Base-by-base conservation (phyloP, 139 green algal species). In the Chlorella vulgaris region DNA sequence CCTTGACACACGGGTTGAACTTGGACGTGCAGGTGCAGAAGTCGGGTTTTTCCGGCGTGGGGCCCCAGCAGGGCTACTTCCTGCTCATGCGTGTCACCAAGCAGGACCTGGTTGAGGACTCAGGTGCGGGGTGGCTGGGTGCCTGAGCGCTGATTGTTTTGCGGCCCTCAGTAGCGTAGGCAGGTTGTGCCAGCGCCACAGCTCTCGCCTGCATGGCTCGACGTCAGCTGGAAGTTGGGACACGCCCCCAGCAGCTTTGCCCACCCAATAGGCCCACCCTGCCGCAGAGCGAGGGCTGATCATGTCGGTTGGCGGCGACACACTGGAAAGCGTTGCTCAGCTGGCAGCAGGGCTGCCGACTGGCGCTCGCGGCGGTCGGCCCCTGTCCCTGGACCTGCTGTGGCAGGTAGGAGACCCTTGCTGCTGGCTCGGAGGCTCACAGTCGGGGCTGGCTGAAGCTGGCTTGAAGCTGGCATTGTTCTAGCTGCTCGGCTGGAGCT, bases 381-480 rank as follows among this genome's bases (percentile, higher is more conserved):
- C 88, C 18, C 81, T 91, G 74, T 68, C 82, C 8, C 83, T 92
- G 7, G 88, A 94, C 58, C 78, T 92, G 21, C 82, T 91, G 33
- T 92, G 85, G 85, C 78, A 90, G 89, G 82, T 90, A 58, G 13
- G 84, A 7, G 35, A n/a, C n/a, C n/a, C n/a, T n/a, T n/a, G n/a
- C n/a, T n/a, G n/a, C n/a, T n/a, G n/a, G n/a, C n/a, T n/a, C n/a
- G n/a, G n/a, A n/a, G n/a, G n/a, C n/a, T n/a, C n/a, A n/a, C n/a
- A n/a, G n/a, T n/a, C n/a, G n/a, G n/a, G n/a, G n/a, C n/a, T n/a
- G n/a, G n/a, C n/a, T n/a, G n/a, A n/a, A n/a, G n/a, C n/a, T n/a
- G n/a, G n/a, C n/a, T n/a, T n/a, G n/a, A n/a, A n/a, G n/a, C n/a
- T n/a, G n/a, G n/a, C n/a, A n/a, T n/a, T n/a, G n/a, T n/a, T n/a